Base-by-base conservation (phyloP, 1,139 yeast species). In the Hanseniaspora uvarum region DNA sequence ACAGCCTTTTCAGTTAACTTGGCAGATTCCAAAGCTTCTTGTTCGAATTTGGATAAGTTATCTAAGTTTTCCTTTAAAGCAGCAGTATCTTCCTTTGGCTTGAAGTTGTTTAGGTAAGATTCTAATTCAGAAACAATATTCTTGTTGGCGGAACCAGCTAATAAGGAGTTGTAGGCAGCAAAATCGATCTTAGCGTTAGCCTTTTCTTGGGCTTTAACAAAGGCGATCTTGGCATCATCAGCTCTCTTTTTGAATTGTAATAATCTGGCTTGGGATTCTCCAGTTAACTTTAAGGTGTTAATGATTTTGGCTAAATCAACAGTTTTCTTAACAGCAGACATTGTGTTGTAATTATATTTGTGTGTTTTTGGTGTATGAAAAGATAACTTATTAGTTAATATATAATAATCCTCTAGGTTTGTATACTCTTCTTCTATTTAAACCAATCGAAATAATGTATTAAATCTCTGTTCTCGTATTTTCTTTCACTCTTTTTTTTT, bases 191-290 rank as follows among this genome's bases (percentile, higher is more conserved):
- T 76, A 58, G 86, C 77, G 21, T 23, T 48, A 59, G 87, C 72
- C 72, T 86, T 92, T 63, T 77, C 74, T 67, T 80, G 75, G 64
- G 89, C 77, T 59, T 81, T 81, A 63, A 76, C 72, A 64, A 85
- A 74, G 67, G 79, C 79, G 74, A 87, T 84, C 76, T 88, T 84
- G 64, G 98, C 97, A 70, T 92, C 98, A 66, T 92, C 97, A 72
- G 87, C 84, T 79, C 99, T 86, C 85, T 94, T 92, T 77, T 89
- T 92, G 84, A 92, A 92, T 44, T 94, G 79, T 56, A 92, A 79
- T 69, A 92, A 77, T 46, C 95, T 80, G 56, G 86, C 70, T 59
- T 96, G 94, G 60, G 98, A 92, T 68, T 83, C 74, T 59, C 98
- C 98, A 59, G 95, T 81, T 70, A 92, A 79, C 58, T 96, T 96